Percentiles rank a stretch among this genome's conserved stretches.
These are phyloP conservation scores for Colletotrichum chlorophyti DNA, from an alignment of 2,329 filamentous ascomycete species.

Conservation along the genomic window DNA sequence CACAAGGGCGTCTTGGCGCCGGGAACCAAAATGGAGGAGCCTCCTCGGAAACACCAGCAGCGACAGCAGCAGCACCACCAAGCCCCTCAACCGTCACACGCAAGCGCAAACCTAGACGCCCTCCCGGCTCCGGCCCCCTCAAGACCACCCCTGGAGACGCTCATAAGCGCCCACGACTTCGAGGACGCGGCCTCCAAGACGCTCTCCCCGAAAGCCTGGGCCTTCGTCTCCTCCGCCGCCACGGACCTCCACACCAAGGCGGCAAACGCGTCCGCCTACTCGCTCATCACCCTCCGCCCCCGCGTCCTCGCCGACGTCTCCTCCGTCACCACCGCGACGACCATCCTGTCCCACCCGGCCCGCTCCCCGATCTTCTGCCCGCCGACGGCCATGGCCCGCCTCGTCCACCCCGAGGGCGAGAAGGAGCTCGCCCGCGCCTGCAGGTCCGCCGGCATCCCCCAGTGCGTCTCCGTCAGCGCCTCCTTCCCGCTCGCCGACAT, in stretches of 20 bases:
- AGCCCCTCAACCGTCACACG: not conserved
- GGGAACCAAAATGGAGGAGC: conserved; percentile 6
- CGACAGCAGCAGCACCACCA: conserved; percentile 35
- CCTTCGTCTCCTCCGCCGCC: conserved; percentile 71
- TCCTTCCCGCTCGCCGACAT: conserved; percentile 65
- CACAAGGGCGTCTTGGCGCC: conserved; percentile 51
- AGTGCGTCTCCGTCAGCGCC: conserved; percentile 68
- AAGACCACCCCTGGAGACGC: conserved; percentile 57
- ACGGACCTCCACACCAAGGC: conserved; percentile 65
- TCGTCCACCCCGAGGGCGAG: conserved; percentile 72
- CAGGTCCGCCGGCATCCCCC: conserved; percentile 55
- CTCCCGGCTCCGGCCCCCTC: not conserved
- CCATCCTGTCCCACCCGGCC: conserved; percentile 60
- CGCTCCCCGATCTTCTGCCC: conserved; percentile 67
- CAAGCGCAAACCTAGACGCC: not conserved
- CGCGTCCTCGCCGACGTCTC: conserved; percentile 64
- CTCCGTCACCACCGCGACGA: conserved; percentile 54
- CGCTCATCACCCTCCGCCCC: conserved; percentile 64
- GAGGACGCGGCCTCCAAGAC: conserved; percentile 60
- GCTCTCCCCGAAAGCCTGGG: conserved; percentile 70
- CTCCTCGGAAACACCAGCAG: conserved; percentile 1
- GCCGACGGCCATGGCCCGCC: conserved; percentile 68
- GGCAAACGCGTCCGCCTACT: conserved; percentile 62
- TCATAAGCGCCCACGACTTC: conserved; percentile 68
- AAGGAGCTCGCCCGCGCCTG: conserved; percentile 27